phyloP scores from a whole-genome alignment of 306 rosid genomes.

The Castanea crenata region DNA sequence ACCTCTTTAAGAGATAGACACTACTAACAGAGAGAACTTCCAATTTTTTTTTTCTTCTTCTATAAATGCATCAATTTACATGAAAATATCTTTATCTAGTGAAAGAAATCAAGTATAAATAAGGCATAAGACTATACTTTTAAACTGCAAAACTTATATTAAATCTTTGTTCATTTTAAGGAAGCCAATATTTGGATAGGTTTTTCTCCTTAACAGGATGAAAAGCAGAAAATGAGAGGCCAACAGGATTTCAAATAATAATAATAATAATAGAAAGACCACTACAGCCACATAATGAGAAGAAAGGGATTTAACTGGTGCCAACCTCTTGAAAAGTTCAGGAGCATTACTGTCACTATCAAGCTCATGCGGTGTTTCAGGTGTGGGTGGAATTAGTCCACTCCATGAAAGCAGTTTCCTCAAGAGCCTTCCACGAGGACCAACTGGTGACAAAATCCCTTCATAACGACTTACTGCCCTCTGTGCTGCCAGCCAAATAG shows the following conservation, averaged over 20 bases:
- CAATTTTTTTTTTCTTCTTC: background rate
- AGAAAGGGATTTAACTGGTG: constrained; percentile 16
- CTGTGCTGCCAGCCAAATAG: constrained; percentile 94
- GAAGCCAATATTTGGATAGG: background rate
- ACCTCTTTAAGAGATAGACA: background rate
- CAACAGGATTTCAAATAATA: background rate
- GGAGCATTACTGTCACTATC: constrained; percentile 54
- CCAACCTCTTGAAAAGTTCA: constrained; percentile 78
- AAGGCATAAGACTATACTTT: background rate
- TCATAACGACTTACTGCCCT: constrained; percentile 93
- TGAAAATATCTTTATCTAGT: background rate
- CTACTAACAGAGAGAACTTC: background rate
- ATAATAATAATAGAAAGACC: background rate
- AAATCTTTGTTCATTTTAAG: background rate
- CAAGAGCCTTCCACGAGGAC: constrained; percentile 93
- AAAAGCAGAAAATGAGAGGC: constrained; percentile 6
- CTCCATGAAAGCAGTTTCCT: constrained; percentile 83
- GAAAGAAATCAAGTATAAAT: background rate
- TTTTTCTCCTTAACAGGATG: constrained; percentile 8
- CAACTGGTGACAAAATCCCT: constrained; percentile 81
- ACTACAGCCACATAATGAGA: background rate
- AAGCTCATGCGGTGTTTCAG: constrained; percentile 67
- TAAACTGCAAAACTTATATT: background rate
- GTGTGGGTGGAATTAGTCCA: constrained; percentile 73
- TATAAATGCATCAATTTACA: background rate